Evolutionary conservation across 805 yeast species (phyloP), one percentile per base, ranked within the genome.

Genomic region (Lipomyces mesembrius): DNA sequence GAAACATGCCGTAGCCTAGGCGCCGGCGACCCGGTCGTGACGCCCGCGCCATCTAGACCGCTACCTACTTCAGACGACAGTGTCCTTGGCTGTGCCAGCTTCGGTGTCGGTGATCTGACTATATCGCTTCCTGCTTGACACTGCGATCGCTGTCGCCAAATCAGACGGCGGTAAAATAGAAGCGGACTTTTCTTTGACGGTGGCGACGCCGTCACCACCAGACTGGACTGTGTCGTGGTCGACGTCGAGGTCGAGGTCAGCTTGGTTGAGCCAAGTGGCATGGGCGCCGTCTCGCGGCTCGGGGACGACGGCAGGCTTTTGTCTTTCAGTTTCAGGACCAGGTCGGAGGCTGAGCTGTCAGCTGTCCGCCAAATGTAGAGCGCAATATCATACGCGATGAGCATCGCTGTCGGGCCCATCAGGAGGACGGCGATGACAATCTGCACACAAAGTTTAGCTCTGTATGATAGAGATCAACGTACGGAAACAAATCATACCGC

Each of bases 301-400:
- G 59, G 34, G 29, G 61, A 58, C 27, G 61, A 12, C 20, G 34
- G 39, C 55, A 11, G 29, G 34, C n/a, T 25, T n/a, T 22, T 29
- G 22, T 22, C 34, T 54, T 35, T 58, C 20, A 58, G 17, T 22
- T 46, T 58, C 4, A 35, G 53, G 14, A 58, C 51, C 14, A 58
- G 35, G 5, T 58, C 54, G 17, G 51, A 17, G 1, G 61, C 61
- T 6, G 61, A 58, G 34, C 12, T 17, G 39, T 58, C 61, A 11
- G 61, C 61, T 6, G 61, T 61, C 51, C 69, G 66, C 61, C 62
- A 66, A 11, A 49, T 52, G 62, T 66, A 66, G 35, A 66, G 51
- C 9, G 57, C 57, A 22, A 66, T 8, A 43, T 66, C 69, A 37
- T 66, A 66, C 35, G 62, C 55, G 29, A 66, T 52, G 29, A 66